Percentiles rank a stretch among this genome's conserved stretches.
These are phyloP conservation scores for Fusarium sp. DNA, from an alignment of 2,329 filamentous ascomycete species.

Conservation along the genomic window DNA sequence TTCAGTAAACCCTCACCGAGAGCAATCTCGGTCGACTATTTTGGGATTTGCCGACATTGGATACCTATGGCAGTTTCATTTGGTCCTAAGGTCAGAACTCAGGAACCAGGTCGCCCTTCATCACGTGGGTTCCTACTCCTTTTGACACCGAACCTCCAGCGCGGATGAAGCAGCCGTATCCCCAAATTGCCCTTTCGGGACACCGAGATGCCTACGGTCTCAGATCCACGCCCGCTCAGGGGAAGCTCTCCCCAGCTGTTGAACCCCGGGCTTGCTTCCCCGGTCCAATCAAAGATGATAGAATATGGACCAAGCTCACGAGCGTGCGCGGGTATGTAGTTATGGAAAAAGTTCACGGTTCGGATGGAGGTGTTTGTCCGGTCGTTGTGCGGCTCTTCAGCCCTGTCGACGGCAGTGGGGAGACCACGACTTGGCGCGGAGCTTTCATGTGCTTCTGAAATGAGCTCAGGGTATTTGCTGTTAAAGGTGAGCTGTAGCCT, in stretches of 20 bases:
- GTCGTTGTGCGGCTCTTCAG: conserved; percentile 24
- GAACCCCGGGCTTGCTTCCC: conserved; percentile 22
- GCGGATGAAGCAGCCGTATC: conserved; percentile 26
- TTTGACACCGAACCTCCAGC: conserved; percentile 42
- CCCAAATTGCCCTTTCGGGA: conserved; percentile 32
- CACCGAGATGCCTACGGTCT: conserved; percentile 37
- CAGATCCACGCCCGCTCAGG: conserved; percentile 33
- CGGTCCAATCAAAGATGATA: conserved; percentile 25
- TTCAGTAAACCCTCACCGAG: conserved; percentile 27
- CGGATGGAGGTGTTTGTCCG: conserved; percentile 10
- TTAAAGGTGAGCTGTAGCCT: neutral
- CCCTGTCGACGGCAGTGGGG: conserved; percentile 26
- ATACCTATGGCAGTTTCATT: conserved; percentile 10
- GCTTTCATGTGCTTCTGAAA: neutral
- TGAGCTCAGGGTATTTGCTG: neutral
- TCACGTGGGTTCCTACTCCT: conserved; percentile 45
- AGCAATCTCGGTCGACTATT: conserved; percentile 32
- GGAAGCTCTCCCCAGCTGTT: conserved; percentile 27
- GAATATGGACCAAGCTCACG: conserved; percentile 8
- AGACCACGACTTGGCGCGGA: too few relatives aligned
- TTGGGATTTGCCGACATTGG: conserved; percentile 13
- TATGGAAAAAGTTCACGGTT: conserved; percentile 5
- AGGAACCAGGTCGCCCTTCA: conserved; percentile 8
- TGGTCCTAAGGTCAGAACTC: neutral
- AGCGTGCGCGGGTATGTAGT: too few relatives aligned